These are phyloP conservation scores for Colletotrichum siamense DNA, from an alignment of 2,329 filamentous ascomycete species.

Conservation along the genomic window DNA sequence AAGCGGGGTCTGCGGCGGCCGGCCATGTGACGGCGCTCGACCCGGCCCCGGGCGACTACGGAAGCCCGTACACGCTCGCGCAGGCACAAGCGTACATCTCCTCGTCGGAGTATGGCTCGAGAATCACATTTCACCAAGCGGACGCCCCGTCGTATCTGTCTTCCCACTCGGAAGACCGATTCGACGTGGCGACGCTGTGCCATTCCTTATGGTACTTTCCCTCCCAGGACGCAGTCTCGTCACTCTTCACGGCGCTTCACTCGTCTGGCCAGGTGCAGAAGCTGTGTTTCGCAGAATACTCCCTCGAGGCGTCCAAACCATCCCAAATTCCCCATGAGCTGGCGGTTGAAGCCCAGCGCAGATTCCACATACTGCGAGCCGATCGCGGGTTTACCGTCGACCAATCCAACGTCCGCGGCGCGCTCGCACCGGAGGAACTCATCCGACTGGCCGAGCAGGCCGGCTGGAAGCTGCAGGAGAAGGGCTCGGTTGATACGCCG, in stretches of 20 bases:
- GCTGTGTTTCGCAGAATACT: constrained; percentile 18
- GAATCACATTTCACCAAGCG: background rate
- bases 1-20: background rate
- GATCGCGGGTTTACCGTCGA: background rate
- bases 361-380: background rate
- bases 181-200: constrained; percentile 8
- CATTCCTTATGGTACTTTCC: constrained; percentile 20
- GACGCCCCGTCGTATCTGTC: constrained; percentile 7
- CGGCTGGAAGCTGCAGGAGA: constrained; percentile 5
- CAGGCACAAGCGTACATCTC: constrained; percentile 8
- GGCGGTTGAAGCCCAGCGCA: constrained; percentile 4
- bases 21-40: constrained; percentile 17
- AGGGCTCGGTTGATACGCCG: background rate
- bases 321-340: constrained; percentile 13
- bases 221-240: background rate
- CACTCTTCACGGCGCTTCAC: background rate
- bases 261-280: background rate
- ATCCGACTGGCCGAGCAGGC: background rate
- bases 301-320: background rate
- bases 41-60: constrained; percentile 13
- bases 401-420: constrained; percentile 12
- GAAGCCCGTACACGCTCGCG: constrained; percentile 13
- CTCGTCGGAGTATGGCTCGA: background rate
- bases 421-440: constrained; percentile 8
- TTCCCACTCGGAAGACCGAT: background rate